Percentiles rank a stretch among this genome's conserved stretches.
Conservation (phyloP, 768 basidiomycete species). For the Mrakia gelida region DNA sequence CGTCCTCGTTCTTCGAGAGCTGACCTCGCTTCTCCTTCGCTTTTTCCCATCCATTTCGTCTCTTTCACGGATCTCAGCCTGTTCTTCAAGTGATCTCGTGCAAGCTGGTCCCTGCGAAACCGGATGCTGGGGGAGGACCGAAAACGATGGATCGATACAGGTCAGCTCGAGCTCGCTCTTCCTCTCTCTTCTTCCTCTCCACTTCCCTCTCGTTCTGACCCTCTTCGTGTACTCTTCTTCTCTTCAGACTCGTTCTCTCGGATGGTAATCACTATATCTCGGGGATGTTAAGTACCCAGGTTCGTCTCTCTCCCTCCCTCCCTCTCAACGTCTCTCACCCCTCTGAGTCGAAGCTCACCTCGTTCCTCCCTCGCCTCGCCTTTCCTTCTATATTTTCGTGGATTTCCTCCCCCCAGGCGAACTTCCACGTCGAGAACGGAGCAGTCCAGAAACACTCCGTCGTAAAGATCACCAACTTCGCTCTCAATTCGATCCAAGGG, state of each 20-base stretch:
- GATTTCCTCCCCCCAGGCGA: no score
- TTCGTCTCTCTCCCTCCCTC: slow-evolving; percentile 52
- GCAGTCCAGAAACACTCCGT: slow-evolving; percentile 63
- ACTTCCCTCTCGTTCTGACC: not conserved
- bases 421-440: slow-evolving; percentile 59
- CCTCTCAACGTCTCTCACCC: not conserved
- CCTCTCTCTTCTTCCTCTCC: not conserved
- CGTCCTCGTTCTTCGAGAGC: not conserved
- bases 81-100: slow-evolving; percentile 76
- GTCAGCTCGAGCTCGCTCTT: slow-evolving; percentile 44
- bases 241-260: slow-evolving; percentile 70
- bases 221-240: not conserved
- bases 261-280: slow-evolving; percentile 86
- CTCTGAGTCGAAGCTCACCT: not conserved
- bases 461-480: slow-evolving; percentile 65
- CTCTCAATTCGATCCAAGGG: slow-evolving; percentile 75
- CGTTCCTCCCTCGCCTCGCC: not conserved
- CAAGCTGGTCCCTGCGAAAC: slow-evolving; percentile 60
- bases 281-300: slow-evolving; percentile 87
- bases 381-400: no score
- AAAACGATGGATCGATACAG: slow-evolving; percentile 41
- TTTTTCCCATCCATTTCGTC: no score
- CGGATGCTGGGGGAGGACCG: slow-evolving; percentile 36
- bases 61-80: slow-evolving; percentile 43
- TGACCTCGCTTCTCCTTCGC: not conserved